Percentiles rank a stretch among this genome's conserved stretches.
These are phyloP conservation scores for Fraxinus albicans DNA, from an alignment of 305 asterid species.

Conservation along the genomic window DNA sequence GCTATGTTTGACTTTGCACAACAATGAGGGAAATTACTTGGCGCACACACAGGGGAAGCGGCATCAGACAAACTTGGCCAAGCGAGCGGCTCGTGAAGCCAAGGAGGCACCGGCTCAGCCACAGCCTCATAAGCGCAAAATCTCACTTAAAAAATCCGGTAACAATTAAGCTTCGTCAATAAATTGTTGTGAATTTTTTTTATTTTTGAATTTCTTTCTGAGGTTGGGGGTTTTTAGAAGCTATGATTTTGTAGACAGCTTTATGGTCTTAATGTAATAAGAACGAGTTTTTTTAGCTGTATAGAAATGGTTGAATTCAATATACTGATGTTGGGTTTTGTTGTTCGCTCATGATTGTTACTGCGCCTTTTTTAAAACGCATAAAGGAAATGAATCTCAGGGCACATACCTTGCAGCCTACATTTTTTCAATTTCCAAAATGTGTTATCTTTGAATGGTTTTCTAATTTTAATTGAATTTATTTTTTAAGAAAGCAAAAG, in stretches of 20 bases:
- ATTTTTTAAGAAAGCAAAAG: background rate
- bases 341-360: background rate
- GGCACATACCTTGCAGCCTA: background rate
- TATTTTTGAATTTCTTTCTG: background rate
- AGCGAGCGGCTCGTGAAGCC: slow-evolving; percentile 98
- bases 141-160: slow-evolving; percentile 68
- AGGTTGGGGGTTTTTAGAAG: background rate
- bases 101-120: slow-evolving; percentile 98
- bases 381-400: background rate
- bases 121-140: slow-evolving; percentile 92
- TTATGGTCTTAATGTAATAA: background rate
- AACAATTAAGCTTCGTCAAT: slow-evolving; percentile 4
- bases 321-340: background rate
- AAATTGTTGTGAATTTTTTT: background rate
- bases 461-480: background rate
- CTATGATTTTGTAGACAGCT: background rate
- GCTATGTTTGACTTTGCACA: slow-evolving; percentile 90
- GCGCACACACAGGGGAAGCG: slow-evolving; percentile 98
- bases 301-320: background rate
- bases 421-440: background rate
- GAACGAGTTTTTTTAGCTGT: background rate
- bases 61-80: slow-evolving; percentile 96
- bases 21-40: slow-evolving; percentile 96
- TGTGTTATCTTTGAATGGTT: background rate
- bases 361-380: background rate